These are phyloP conservation scores for Microthlaspi erraticum DNA, from an alignment of 345 rosid species.

Conservation along the genomic window DNA sequence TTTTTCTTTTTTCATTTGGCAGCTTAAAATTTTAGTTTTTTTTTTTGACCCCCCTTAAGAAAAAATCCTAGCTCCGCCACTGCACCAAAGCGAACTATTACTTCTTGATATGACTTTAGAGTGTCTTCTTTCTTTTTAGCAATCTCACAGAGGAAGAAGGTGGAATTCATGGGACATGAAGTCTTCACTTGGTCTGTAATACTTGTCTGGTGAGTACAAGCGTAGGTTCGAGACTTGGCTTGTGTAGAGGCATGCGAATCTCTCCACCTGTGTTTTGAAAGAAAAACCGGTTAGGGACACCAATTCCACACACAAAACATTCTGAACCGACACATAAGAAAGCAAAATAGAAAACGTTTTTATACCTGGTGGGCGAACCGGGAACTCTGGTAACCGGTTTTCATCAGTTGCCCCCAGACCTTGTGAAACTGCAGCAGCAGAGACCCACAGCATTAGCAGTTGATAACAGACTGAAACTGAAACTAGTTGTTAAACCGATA, in stretches of 20 bases:
- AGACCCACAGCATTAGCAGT: not conserved
- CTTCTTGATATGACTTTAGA: not conserved
- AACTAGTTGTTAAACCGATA: not conserved
- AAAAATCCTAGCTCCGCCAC: too few relatives aligned
- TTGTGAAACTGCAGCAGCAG: slow-evolving; percentile 71
- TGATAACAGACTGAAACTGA: not conserved
- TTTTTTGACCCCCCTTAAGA: too few relatives aligned
- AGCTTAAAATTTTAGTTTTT: too few relatives aligned
- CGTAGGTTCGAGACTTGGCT: slow-evolving; percentile 92
- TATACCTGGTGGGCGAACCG: slow-evolving; percentile 97
- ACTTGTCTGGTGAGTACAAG: slow-evolving; percentile 89
- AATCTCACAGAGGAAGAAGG: slow-evolving; percentile 56
- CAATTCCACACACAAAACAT: not conserved
- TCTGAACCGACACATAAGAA: not conserved
- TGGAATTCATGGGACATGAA: slow-evolving; percentile 95
- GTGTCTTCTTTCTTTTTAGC: not conserved
- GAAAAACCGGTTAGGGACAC: not conserved
- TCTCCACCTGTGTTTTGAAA: slow-evolving; percentile 85
- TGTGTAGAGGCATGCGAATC: slow-evolving; percentile 96
- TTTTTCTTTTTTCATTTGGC: too few relatives aligned
- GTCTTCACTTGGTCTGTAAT: slow-evolving; percentile 92
- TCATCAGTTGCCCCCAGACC: slow-evolving; percentile 98
- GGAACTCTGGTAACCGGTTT: slow-evolving; percentile 96
- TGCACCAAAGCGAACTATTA: slow-evolving; percentile 17
- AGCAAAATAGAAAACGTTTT: not conserved